Evolutionary conservation across 768 basidiomycete genomes (phyloP).

Genomic region (Leucocoprinus leucothites): DNA sequence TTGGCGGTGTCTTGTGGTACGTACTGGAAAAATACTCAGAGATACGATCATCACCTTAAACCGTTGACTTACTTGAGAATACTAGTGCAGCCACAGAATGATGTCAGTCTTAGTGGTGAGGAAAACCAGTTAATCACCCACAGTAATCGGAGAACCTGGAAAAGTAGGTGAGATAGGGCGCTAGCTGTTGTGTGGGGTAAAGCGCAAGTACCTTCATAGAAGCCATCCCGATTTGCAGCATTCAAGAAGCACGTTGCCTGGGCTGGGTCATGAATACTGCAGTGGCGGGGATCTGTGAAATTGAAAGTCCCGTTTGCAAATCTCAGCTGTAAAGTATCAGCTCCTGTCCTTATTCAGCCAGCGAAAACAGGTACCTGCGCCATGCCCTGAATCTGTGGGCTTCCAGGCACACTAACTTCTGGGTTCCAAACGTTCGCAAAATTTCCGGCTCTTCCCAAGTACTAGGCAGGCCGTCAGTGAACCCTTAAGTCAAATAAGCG

Average conservation of each 20-base stretch:
- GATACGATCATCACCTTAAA: neutral
- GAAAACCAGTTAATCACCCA: slow-evolving; percentile 25
- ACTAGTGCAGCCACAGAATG: slow-evolving; percentile 27
- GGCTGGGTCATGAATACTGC: slow-evolving; percentile 58
- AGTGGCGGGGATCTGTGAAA: slow-evolving; percentile 65
- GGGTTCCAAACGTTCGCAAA: slow-evolving; percentile 61
- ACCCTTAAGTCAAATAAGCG: neutral
- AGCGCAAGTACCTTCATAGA: slow-evolving; percentile 46
- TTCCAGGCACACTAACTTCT: slow-evolving; percentile 47
- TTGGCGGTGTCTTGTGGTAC: slow-evolving; percentile 65
- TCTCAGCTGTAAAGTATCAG: slow-evolving; percentile 37
- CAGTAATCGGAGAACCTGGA: slow-evolving; percentile 52
- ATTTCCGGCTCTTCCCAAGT: slow-evolving; percentile 50
- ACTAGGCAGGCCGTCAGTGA: slow-evolving; percentile 30
- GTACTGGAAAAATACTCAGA: slow-evolving; percentile 33
- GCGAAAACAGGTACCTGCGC: slow-evolving; percentile 42
- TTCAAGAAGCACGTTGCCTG: slow-evolving; percentile 60
- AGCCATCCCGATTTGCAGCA: slow-evolving; percentile 53
- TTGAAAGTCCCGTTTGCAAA: slow-evolving; percentile 57
- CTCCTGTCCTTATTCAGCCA: neutral
- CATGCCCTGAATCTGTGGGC: slow-evolving; percentile 48
- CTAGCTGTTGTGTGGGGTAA: neutral
- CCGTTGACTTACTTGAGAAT: slow-evolving; percentile 45
- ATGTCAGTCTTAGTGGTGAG: neutral
- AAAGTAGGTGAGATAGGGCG: neutral